Percentiles rank a stretch among this genome's conserved stretches.
These are phyloP conservation scores for Saccharum officinarum DNA, from an alignment of 176 grass and related monocot species.

Conservation along the genomic window DNA sequence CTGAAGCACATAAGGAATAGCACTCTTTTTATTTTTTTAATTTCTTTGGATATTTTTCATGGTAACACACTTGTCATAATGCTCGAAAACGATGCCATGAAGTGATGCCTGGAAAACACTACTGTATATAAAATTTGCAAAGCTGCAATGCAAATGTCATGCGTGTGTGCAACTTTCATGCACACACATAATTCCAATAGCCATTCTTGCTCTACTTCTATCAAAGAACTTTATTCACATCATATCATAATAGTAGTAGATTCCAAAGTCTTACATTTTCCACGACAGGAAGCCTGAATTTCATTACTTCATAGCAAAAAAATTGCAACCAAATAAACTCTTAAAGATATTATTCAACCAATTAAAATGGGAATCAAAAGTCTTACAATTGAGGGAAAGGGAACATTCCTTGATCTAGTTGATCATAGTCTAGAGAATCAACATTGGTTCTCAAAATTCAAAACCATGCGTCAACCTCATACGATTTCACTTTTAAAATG, in stretches of 20 bases:
- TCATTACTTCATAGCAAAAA: background rate
- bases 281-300: background rate
- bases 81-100: too few species aligned
- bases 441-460: background rate
- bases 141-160: background rate
- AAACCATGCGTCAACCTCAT: background rate
- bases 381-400: background rate
- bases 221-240: background rate
- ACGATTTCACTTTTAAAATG: background rate
- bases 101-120: background rate
- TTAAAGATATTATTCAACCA: background rate
- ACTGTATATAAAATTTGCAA: background rate
- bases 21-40: too few species aligned
- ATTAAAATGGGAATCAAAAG: background rate
- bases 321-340: background rate
- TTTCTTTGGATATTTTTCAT: too few species aligned
- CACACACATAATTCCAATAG: background rate
- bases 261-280: background rate
- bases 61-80: too few species aligned
- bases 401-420: background rate
- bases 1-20: too few species aligned
- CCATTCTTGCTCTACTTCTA: background rate
- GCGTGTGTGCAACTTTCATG: too few species aligned
- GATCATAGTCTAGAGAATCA: too few species aligned
- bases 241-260: background rate